Conservation (phyloP, 306 rosid species). For the Ceratonia siliqua region DNA sequence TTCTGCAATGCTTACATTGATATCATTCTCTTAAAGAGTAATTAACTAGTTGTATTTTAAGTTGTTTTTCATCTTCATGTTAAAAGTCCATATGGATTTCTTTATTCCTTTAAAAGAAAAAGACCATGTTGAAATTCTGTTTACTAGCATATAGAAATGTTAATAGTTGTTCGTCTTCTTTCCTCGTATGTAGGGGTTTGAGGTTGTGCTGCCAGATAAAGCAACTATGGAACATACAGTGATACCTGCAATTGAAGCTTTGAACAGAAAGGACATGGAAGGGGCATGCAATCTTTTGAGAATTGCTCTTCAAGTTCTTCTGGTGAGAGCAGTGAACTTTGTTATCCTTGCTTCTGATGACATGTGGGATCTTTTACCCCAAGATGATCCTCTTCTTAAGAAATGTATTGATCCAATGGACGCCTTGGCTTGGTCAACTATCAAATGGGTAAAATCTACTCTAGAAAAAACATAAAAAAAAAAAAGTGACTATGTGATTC, state of each 20-base stretch:
- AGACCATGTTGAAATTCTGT: neutral
- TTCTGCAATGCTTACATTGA: neutral
- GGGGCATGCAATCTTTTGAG: constrained; percentile 73
- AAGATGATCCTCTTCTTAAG: constrained; percentile 53
- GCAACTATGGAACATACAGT: constrained; percentile 77
- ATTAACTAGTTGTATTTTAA: neutral
- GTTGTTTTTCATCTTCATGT: neutral
- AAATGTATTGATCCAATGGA: constrained; percentile 51
- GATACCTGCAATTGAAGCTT: constrained; percentile 72
- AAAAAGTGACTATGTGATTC: constrained; percentile 2
- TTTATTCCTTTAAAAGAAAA: neutral
- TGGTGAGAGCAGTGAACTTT: constrained; percentile 67
- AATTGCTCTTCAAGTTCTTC: constrained; percentile 78
- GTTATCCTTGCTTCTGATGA: constrained; percentile 73
- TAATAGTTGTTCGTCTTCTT: constrained; percentile 12
- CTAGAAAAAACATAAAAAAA: constrained; percentile 20
- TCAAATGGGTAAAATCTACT: constrained; percentile 45
- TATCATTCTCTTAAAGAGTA: neutral
- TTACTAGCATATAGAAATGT: constrained; percentile 11
- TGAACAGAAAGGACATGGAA: constrained; percentile 72
- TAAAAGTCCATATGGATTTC: neutral
- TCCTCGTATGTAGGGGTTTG: constrained; percentile 63
- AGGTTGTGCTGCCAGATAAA: constrained; percentile 70
- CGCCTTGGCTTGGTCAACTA: constrained; percentile 47
- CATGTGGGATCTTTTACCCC: constrained; percentile 60